Base-by-base conservation (phyloP, 2,329 filamentous ascomycete genomes). In the Leptographium galeiforme region DNA sequence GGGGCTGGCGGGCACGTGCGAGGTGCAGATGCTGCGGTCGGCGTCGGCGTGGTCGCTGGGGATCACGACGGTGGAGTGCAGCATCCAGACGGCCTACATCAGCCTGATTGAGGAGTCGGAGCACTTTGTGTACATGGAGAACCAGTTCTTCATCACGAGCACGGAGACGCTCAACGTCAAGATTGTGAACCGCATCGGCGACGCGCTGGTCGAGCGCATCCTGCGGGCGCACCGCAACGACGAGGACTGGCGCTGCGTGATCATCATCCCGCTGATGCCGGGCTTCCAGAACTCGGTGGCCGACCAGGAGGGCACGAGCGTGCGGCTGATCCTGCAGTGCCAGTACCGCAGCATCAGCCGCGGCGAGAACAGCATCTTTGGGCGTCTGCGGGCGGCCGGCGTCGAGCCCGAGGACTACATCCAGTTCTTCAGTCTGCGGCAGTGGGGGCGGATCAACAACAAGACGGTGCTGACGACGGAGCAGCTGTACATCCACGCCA, bases 111-210 rank as follows among this genome's bases (percentile, higher is more conserved):
- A 93, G 59, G 85, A 91, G 58, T 96, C 89, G 2, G 89, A 98
- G 48, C 93, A 97, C 66, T 95, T 96, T 63, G 88, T 97, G 51
- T 97, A 98, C 68, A 95, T 97, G 59, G 93, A 98, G 67, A 98
- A 98, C 64, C 93, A 98, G 64, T 98, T 97, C 70, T 98, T 95
- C 72, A 87, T 98, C 66, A 94, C 88, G 39, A 95, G 88, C 60
- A 93, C 87, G 50, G 86, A 93, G 63, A 89, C 90, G 6, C 82
- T 95, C 61, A 87, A 86, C 51, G 87, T 85, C 13, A 88, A 84
- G 64, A 93, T 98, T 58, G 79, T 89, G 66, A 98, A 98, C 67
- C 82, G 84, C 59, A 96, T 98, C 60, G 91, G 91, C 50, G 91
- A 97, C 68, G 91, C 93, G 4, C 74, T 98, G 36, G 91, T 97